These are phyloP conservation scores for Nemania abortiva DNA, from an alignment of 2,329 filamentous ascomycete species.

Conservation along the genomic window DNA sequence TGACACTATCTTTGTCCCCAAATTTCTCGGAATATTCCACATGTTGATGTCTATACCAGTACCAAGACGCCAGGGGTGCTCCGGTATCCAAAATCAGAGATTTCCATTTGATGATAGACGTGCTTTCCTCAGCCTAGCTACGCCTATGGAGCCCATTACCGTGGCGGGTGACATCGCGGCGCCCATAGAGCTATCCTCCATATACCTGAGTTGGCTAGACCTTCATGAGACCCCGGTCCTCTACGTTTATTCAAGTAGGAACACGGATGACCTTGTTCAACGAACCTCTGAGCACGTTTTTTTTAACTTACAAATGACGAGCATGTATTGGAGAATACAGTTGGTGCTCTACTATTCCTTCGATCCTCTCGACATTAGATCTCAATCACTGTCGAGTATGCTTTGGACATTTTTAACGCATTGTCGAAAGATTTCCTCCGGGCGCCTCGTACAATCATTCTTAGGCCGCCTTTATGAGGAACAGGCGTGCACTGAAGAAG, in stretches of 20 bases:
- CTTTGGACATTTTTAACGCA: conserved; percentile 19
- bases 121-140: conserved; percentile 18
- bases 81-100: not conserved
- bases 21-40: not conserved
- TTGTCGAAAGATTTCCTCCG: no score
- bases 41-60: not conserved
- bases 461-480: conserved; percentile 18
- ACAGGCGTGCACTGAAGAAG: conserved; percentile 15
- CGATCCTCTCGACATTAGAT: not conserved
- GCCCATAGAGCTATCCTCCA: not conserved
- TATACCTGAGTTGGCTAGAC: conserved; percentile 13
- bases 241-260: conserved; percentile 12
- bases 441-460: not conserved
- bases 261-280: not conserved
- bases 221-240: conserved; percentile 3
- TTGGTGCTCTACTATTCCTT: conserved; percentile 18
- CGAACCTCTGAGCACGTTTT: conserved; percentile 19
- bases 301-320: not conserved
- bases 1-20: not conserved
- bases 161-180: not conserved
- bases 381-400: conserved; percentile 19
- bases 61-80: not conserved
- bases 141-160: conserved; percentile 18
- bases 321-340: not conserved
- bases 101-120: conserved; percentile 11